Evolutionary conservation across 306 rosid species (phyloP).

Genomic region (Argentina anserina): DNA sequence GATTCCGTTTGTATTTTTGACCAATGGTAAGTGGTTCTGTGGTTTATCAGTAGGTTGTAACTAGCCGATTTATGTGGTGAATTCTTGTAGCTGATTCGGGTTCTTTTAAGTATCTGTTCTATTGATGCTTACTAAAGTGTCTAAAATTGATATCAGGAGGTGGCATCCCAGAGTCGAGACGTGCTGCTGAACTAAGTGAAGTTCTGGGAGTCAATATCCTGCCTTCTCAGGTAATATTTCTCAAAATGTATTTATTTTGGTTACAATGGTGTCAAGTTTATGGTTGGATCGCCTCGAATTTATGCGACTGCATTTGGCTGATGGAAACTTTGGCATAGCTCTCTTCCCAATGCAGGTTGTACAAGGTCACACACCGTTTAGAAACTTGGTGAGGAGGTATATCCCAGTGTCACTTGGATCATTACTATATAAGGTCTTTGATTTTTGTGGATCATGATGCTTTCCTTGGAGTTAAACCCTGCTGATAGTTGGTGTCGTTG

Average conservation of each 20-base stretch:
- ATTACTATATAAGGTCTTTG: neutral
- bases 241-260: neutral
- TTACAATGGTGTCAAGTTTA: neutral
- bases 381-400: slow-evolving; percentile 30
- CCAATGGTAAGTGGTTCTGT: slow-evolving; percentile 22
- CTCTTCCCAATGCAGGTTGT: slow-evolving; percentile 29
- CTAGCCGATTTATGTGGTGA: neutral
- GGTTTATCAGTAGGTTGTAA: neutral
- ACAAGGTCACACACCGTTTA: slow-evolving; percentile 36
- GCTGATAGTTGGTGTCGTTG: neutral
- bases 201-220: slow-evolving; percentile 30
- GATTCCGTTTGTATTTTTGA: slow-evolving; percentile 33
- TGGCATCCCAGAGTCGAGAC: slow-evolving; percentile 33
- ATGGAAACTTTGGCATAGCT: slow-evolving; percentile 27
- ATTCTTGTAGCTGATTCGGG: neutral
- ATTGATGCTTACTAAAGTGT: neutral
- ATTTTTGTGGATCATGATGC: neutral
- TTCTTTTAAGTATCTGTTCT: neutral
- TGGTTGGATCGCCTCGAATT: neutral
- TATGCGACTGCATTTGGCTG: slow-evolving; percentile 13
- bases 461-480: neutral
- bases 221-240: slow-evolving; percentile 31
- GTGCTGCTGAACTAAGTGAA: slow-evolving; percentile 29
- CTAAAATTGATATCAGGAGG: slow-evolving; percentile 18
- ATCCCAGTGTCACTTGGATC: neutral